Percentiles rank a stretch among this genome's conserved stretches.
phyloP scores from a whole-genome alignment of 768 basidiomycete genomes.

The Trametes cubensis region DNA sequence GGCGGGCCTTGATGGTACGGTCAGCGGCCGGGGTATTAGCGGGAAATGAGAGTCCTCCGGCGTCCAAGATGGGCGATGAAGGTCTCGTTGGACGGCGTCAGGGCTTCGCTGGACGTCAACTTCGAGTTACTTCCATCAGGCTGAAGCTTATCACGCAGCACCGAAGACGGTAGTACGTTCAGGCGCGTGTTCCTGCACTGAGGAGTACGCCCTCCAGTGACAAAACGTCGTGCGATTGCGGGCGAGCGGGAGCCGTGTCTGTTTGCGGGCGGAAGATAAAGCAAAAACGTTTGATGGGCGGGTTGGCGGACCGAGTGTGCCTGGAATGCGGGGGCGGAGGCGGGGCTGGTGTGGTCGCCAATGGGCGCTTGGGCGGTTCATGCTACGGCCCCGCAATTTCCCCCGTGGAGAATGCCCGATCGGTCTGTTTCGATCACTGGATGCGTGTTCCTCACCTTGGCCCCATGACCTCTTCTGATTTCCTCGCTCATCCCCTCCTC shows the following conservation, averaged over 20 bases:
- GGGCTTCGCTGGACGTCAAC: no score
- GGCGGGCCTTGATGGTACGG: slow-evolving; percentile 11
- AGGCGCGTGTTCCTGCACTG: background rate
- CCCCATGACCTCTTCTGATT: slow-evolving; percentile 15
- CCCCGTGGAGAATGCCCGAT: slow-evolving; percentile 13
- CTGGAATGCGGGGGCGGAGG: background rate
- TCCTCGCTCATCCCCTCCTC: background rate
- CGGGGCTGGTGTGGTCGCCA: background rate
- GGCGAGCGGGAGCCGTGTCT: background rate
- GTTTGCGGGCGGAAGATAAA: background rate
- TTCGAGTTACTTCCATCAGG: slow-evolving; percentile 3
- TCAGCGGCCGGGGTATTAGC: background rate
- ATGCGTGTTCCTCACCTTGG: background rate
- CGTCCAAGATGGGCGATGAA: background rate
- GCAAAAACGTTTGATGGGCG: background rate
- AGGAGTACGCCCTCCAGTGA: no score
- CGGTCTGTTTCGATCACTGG: background rate
- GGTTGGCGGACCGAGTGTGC: background rate
- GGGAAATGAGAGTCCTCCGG: background rate
- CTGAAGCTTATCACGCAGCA: background rate
- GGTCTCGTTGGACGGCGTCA: background rate
- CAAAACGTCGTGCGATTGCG: no score
- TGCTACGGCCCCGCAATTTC: slow-evolving; percentile 11
- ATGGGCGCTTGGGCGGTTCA: background rate
- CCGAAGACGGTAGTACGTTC: background rate